Evolutionary conservation across 2,329 filamentous ascomycete species (phyloP).

Genomic region (Diaporthe humulicola): DNA sequence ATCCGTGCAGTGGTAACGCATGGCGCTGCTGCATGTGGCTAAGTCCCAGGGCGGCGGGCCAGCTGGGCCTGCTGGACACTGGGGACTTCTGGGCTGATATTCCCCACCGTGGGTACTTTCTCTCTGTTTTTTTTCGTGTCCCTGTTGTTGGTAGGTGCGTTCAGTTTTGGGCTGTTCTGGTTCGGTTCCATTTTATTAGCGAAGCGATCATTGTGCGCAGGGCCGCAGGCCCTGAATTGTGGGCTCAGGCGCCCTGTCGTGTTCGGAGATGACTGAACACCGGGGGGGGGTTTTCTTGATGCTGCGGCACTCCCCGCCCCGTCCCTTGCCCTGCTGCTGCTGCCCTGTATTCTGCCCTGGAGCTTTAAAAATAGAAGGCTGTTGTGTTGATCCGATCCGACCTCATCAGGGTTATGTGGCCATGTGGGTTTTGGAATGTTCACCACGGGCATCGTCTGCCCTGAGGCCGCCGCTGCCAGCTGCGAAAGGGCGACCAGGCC

Average conservation of each 20-base stretch:
- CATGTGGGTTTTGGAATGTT: neutral
- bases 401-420: neutral
- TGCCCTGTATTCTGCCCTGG: neutral
- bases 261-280: conserved; percentile 28
- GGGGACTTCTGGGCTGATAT: neutral
- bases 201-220: conserved; percentile 8
- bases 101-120: conserved; percentile 1
- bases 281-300: neutral
- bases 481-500: neutral
- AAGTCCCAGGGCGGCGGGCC: conserved; percentile 25
- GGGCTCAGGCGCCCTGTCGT: neutral
- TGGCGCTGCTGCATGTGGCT: neutral
- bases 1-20: neutral
- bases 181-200: neutral
- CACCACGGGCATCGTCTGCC: too few species aligned
- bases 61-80: neutral
- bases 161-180: neutral
- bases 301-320: conserved; percentile 5
- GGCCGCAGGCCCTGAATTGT: too few species aligned
- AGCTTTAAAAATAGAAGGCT: conserved; percentile 12
- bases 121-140: neutral
- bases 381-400: neutral
- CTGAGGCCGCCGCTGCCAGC: neutral
- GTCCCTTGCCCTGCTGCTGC: neutral
- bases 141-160: neutral